Base-by-base conservation (phyloP, 164 flowering plant species). In the Dillenia turbinata region DNA sequence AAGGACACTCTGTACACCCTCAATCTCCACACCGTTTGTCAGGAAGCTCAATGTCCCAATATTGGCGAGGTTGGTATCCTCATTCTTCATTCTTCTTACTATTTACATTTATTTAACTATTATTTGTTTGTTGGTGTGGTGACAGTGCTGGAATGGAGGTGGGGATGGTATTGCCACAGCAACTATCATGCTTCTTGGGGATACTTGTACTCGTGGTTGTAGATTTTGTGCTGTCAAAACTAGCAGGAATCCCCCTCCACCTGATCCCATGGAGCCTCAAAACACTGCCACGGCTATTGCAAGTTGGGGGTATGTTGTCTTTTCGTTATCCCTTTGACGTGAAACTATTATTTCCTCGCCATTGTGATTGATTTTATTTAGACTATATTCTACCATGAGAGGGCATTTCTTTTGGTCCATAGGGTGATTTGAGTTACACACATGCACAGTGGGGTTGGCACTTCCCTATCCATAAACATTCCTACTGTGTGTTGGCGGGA, bases 211-310 rank as follows among this genome's bases (percentile, higher is more conserved):
- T 14, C 83, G 97, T 17, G 97, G 98, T 19, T 94, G 98, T 70
- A 71, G 98, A 63, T 94, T 94, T 75, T 94, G 98, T 84, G 96
- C 95, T 13, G 96, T 94, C 49, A 94, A 94, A 77, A 94, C 97
- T 8, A 87, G 91, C 56, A 73, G 85, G 68, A 94, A 83, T 65
- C 97, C 98, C 40, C 73, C 95, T 5, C 98, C 98, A 1, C 96
- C 97, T 7, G 95, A 94, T 64, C 92, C 93, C 14, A 78, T 82
- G 91, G 98, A 94, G 61, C 98, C 98, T 8, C 77, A 79, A 65
- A 91, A 94, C 69, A 91, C 97, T 65, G 98, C 97, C 17, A 61
- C 70, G 66, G 98, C 98, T 59, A 77, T 94, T 78, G 96, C 88
- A 8, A 81, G 87, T 66, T 91, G 98, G 98, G 98, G 96, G 97